Conservation (phyloP, 2,329 filamentous ascomycete species). For the Phialocephala subalpina region DNA sequence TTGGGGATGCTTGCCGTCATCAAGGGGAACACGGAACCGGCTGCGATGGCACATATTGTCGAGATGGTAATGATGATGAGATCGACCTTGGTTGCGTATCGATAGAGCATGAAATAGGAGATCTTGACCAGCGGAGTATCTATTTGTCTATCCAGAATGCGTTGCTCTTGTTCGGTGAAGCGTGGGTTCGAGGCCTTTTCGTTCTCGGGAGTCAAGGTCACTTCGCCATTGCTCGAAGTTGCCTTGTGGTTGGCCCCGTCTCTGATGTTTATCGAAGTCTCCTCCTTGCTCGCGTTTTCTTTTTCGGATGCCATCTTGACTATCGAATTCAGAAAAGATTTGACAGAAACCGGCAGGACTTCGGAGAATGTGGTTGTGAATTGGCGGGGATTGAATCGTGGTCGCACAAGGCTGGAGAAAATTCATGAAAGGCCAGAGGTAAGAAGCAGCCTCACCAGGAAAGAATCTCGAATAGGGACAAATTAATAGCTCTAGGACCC, state of each 20-base stretch:
- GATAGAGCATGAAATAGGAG: slow-evolving; percentile 63
- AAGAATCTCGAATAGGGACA: neutral
- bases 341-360: neutral
- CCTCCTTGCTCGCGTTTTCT: neutral
- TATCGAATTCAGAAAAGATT: neutral
- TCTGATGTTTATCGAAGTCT: neutral
- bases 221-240: slow-evolving; percentile 75
- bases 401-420: too few relatives aligned
- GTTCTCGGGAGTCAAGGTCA: slow-evolving; percentile 71
- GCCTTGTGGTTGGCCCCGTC: neutral
- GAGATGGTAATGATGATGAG: slow-evolving; percentile 57
- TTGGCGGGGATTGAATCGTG: too few relatives aligned
- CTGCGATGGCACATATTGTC: slow-evolving; percentile 59
- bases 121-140: slow-evolving; percentile 68
- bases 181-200: slow-evolving; percentile 54
- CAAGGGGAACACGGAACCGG: slow-evolving; percentile 63
- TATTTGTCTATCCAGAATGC: slow-evolving; percentile 72
- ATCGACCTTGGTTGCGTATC: slow-evolving; percentile 60
- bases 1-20: slow-evolving; percentile 71
- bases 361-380: neutral
- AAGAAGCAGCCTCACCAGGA: neutral
- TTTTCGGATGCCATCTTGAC: neutral
- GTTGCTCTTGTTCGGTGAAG: slow-evolving; percentile 68
- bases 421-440: neutral
- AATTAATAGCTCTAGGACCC: neutral